Evolutionary conservation across 2,329 filamentous ascomycete genomes (phyloP).

Genomic region (Periconia digitata): DNA sequence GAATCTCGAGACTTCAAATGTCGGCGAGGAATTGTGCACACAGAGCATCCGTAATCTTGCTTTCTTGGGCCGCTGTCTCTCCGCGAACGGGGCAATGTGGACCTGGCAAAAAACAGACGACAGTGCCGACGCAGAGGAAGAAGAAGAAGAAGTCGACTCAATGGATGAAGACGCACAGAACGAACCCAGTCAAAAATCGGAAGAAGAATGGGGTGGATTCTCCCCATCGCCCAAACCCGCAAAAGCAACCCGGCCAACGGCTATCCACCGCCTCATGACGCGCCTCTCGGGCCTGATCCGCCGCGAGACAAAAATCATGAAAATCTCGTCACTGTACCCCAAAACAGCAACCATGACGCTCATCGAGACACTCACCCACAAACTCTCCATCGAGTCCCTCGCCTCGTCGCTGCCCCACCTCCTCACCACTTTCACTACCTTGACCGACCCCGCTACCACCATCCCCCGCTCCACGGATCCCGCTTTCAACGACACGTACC

Average conservation of each 20-base stretch:
- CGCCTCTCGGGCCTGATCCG: slow-evolving; percentile 78
- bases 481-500: slow-evolving; percentile 68
- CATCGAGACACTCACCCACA: slow-evolving; percentile 67
- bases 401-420: slow-evolving; percentile 64
- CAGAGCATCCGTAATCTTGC: slow-evolving; percentile 80
- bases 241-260: slow-evolving; percentile 42
- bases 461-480: slow-evolving; percentile 71
- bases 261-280: slow-evolving; percentile 74
- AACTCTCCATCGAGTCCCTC: slow-evolving; percentile 61
- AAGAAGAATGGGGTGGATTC: slow-evolving; percentile 33
- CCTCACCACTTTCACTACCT: slow-evolving; percentile 72
- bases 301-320: slow-evolving; percentile 61
- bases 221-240: slow-evolving; percentile 21
- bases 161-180: slow-evolving; percentile 4
- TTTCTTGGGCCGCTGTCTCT: slow-evolving; percentile 71
- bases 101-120: slow-evolving; percentile 48
- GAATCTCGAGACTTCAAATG: slow-evolving; percentile 62
- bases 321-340: slow-evolving; percentile 65
- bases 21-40: slow-evolving; percentile 74
- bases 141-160: slow-evolving; percentile 47
- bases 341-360: slow-evolving; percentile 77
- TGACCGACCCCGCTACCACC: slow-evolving; percentile 78
- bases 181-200: slow-evolving; percentile 35
- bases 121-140: slow-evolving; percentile 43
- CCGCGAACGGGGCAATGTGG: slow-evolving; percentile 58